These are phyloP conservation scores for Fusarium continuum DNA, from an alignment of 2,329 filamentous ascomycete species.

Conservation along the genomic window DNA sequence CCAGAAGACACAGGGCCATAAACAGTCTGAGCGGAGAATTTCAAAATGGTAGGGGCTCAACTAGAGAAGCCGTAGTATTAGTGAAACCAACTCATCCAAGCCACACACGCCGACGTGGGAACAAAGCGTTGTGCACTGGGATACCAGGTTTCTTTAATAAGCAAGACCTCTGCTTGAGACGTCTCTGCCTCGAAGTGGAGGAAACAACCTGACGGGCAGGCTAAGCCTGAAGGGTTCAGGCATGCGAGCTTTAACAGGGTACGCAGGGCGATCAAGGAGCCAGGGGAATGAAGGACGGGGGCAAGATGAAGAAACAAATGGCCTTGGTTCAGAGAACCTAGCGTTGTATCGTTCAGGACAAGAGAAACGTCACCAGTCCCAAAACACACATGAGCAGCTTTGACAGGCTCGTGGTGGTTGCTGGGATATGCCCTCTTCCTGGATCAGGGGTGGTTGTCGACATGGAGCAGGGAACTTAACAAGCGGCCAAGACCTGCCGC, in stretches of 20 bases:
- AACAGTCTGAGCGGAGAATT: conserved; percentile 43
- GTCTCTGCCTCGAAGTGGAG: conserved; percentile 40
- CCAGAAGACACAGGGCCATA: conserved; percentile 43
- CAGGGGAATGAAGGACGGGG: conserved; percentile 36
- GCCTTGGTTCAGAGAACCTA: conserved; percentile 35
- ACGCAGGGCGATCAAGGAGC: conserved; percentile 44
- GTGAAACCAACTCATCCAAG: conserved; percentile 44
- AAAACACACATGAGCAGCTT: conserved; percentile 35
- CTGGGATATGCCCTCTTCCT: conserved; percentile 38
- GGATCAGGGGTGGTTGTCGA: conserved; percentile 39
- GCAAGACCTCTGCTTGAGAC: conserved; percentile 24
- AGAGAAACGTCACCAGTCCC: conserved; percentile 42
- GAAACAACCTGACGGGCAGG: conserved; percentile 44
- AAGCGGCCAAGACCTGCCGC: conserved; percentile 37
- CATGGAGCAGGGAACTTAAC: conserved; percentile 41
- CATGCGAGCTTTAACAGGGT: conserved; percentile 45
- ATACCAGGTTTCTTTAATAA: conserved; percentile 39
- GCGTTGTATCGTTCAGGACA: conserved; percentile 38
- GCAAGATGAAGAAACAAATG: conserved; percentile 44
- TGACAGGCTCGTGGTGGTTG: conserved; percentile 43
- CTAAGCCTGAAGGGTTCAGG: conserved; percentile 43
- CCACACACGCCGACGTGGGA: conserved; percentile 40
- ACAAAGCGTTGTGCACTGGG: conserved; percentile 40
- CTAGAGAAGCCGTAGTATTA: conserved; percentile 41
- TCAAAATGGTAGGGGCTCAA: conserved; percentile 42